These are phyloP conservation scores for Oldenlandia corymbosa DNA, from an alignment of 257 asterid genomes.

Conservation along the genomic window DNA sequence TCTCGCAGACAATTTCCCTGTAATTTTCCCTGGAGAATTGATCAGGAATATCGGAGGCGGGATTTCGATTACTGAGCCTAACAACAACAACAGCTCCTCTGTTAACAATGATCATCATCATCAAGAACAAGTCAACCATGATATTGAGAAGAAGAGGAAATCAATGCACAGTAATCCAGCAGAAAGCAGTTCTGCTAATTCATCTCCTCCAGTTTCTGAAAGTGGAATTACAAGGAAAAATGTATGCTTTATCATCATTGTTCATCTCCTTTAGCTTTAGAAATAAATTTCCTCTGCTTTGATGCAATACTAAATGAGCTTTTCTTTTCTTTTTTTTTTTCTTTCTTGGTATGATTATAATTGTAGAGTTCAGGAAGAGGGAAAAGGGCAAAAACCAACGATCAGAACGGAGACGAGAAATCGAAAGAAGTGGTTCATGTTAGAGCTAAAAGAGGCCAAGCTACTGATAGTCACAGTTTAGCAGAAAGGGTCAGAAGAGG, in stretches of 20 bases:
- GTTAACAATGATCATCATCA: conserved; percentile 16
- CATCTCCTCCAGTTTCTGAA: conserved; percentile 51
- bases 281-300: too few relatives aligned
- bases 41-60: conserved; percentile 5
- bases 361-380: conserved; percentile 41
- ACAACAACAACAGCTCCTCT: not conserved
- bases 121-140: too few relatives aligned
- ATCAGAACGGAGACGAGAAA: conserved; percentile 40
- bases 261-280: not conserved
- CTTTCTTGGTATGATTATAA: not conserved
- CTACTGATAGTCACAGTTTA: conserved; percentile 93
- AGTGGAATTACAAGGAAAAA: conserved; percentile 30
- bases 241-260: conserved; percentile 28
- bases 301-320: too few relatives aligned
- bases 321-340: too few relatives aligned
- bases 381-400: conserved; percentile 34
- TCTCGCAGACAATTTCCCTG: conserved; percentile 30
- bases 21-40: conserved; percentile 20
- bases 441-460: conserved; percentile 90
- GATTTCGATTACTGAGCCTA: conserved; percentile 20
- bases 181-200: conserved; percentile 42
- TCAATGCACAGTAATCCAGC: conserved; percentile 24
- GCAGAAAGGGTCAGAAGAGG: conserved; percentile 96
- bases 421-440: conserved; percentile 72
- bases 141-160: conserved; percentile 49